phyloP scores from a whole-genome alignment of 345 rosid species.

The Erysimum cheiranthoides region DNA sequence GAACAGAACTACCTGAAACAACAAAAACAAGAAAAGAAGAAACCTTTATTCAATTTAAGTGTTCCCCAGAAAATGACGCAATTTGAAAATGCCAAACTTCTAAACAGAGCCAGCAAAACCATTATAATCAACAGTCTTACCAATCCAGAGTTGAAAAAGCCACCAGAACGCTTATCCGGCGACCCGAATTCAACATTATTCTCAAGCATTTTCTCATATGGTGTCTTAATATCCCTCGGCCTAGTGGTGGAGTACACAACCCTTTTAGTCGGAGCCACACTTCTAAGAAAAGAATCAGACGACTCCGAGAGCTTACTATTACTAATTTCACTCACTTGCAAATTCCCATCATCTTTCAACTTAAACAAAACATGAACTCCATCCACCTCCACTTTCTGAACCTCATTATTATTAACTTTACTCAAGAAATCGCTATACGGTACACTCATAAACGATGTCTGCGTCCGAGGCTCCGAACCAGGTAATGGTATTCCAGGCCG shows the following conservation, averaged over 20 bases:
- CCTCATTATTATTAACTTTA: constrained; percentile 67
- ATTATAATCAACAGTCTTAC: constrained; percentile 48
- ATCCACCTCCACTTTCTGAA: constrained; percentile 90
- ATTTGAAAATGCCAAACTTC: background rate
- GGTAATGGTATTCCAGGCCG: constrained; percentile 85
- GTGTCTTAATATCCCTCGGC: constrained; percentile 85
- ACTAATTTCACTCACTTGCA: constrained; percentile 50
- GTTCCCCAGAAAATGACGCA: background rate
- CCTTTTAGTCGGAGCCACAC: constrained; percentile 64
- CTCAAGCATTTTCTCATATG: constrained; percentile 94
- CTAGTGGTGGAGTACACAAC: constrained; percentile 83
- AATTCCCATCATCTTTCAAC: constrained; percentile 59
- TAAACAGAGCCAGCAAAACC: background rate
- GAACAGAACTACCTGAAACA: constrained; percentile 77
- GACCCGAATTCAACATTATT: constrained; percentile 91
- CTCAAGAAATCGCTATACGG: constrained; percentile 92
- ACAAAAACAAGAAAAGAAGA: constrained; percentile 7
- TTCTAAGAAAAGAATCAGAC: constrained; percentile 62
- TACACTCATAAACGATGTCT: constrained; percentile 65
- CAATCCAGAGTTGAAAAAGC: constrained; percentile 83
- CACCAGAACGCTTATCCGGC: constrained; percentile 88
- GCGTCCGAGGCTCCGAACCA: constrained; percentile 80
- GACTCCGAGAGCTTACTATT: constrained; percentile 61
- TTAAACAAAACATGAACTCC: constrained; percentile 89
- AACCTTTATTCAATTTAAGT: background rate